Base-by-base conservation (phyloP, 2,329 filamentous ascomycete species). In the Aschersonia sp. region DNA sequence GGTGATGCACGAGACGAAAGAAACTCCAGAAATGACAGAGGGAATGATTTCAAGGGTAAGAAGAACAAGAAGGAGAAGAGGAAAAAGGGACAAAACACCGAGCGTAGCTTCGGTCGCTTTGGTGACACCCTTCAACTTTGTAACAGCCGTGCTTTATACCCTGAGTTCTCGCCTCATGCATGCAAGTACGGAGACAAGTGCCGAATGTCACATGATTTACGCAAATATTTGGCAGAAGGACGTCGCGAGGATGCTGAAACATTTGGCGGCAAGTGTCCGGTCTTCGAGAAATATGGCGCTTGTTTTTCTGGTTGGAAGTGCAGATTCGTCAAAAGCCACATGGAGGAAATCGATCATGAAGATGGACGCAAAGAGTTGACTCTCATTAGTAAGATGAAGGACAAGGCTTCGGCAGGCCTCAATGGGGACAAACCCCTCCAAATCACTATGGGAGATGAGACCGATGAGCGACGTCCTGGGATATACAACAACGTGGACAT, bases 261-360 rank as follows among this genome's bases (percentile, higher is more conserved):
- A 0, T 84, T 94, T 57, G 74, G 73, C 42, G 84, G 86, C 5
- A 72, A 83, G 52, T 98, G 92, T 59, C 91, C 89, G 1, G 76
- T 94, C 6, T 96, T 80, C 63, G 82, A 86, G 54, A 71, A 72
- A 12, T 78, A 83, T 53, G 89, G 89, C 9, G 78, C 73, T 52
- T 98, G 92, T 58, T 75, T 78, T 45, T 78, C 84, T 10, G 92
- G 92, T 5, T 98, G 91, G 89, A 94, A 91, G 62, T 98, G 92
- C 62, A 84, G 91, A 29, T 94, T 96, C 59, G 84, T 87, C 35
- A 77, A 77, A 52, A 94, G 87, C 52, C 92, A 98, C 65, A 92
- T 88, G 57, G 74, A 81, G 52, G 91, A 97, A 65, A 66, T 85
- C 30, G 78, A 85, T 54, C 79, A 73, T 28, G 80, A 82, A 47